Evolutionary conservation across 2,329 filamentous ascomycete genomes (phyloP).

Genomic region (Penicillium sp.): DNA sequence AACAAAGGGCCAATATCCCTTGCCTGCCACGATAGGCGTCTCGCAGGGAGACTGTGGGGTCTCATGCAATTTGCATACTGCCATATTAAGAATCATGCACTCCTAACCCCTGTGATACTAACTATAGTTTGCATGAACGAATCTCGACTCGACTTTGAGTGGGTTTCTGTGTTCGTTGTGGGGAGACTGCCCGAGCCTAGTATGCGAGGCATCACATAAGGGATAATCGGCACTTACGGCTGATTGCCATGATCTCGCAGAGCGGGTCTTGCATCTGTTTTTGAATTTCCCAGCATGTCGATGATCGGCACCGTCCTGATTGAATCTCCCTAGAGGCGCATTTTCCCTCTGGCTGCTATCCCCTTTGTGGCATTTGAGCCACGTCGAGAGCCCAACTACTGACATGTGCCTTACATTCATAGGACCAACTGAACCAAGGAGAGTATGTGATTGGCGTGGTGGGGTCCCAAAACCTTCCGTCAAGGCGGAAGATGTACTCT

Average conservation of each 20-base stretch:
- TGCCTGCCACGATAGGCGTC: conserved; percentile 5
- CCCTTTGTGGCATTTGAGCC: conserved; percentile 15
- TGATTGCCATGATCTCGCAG: conserved; percentile 4
- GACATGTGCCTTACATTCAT: conserved; percentile 26
- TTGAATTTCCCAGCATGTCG: conserved; percentile 9
- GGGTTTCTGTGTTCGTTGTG: background rate
- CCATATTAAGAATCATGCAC: conserved; percentile 15
- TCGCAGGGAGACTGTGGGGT: conserved; percentile 11
- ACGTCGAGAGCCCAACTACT: conserved; percentile 17
- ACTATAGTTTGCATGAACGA: background rate
- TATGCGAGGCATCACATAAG: conserved; percentile 23
- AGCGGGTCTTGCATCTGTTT: conserved; percentile 10
- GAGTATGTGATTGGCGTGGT: conserved; percentile 17
- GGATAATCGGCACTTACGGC: conserved; percentile 9
- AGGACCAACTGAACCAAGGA: conserved; percentile 11
- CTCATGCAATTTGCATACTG: conserved; percentile 6
- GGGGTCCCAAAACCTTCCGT: conserved; percentile 16
- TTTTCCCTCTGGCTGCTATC: conserved; percentile 9
- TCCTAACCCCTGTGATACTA: conserved; percentile 4
- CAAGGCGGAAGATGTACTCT: conserved; percentile 11
- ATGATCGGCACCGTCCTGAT: conserved; percentile 5
- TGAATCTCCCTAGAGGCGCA: conserved; percentile 1
- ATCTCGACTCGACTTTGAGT: conserved; percentile 4
- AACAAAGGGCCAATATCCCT: conserved; percentile 6
- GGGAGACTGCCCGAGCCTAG: background rate